A percentile compares a stretch with the other conserved stretches of the same genome.
Conservation (phyloP, 352 stramenopile genomes). For the Peronosclerospora sorghi region DNA sequence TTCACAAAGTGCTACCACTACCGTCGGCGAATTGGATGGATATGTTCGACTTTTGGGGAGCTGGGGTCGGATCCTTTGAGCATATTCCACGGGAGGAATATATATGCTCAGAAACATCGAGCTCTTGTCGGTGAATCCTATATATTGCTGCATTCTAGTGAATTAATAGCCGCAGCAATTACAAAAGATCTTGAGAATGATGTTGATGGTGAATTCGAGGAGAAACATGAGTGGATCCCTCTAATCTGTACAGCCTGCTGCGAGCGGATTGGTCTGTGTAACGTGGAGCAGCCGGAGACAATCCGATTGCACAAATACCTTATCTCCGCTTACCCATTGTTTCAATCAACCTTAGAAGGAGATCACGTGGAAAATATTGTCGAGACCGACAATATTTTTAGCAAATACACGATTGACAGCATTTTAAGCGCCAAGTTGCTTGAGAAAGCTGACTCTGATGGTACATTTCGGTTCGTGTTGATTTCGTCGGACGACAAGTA, state of each 20-base stretch:
- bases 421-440: constrained; percentile 52
- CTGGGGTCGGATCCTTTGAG: constrained; percentile 66
- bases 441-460: constrained; percentile 57
- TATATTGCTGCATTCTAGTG: constrained; percentile 41
- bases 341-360: not conserved
- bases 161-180: constrained; percentile 20
- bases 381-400: constrained; percentile 32
- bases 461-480: constrained; percentile 57
- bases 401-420: constrained; percentile 62
- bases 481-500: constrained; percentile 4
- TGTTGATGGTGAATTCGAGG: constrained; percentile 1
- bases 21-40: constrained; percentile 80
- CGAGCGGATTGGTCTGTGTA: constrained; percentile 25
- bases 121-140: constrained; percentile 58
- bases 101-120: constrained; percentile 34
- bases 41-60: constrained; percentile 82
- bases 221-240: constrained; percentile 23
- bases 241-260: constrained; percentile 36
- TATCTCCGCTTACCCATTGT: constrained; percentile 14
- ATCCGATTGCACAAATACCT: constrained; percentile 56
- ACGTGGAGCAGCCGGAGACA: constrained; percentile 27
- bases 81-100: constrained; percentile 63
- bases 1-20: constrained; percentile 59
- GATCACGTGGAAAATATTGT: not conserved
- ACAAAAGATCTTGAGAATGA: constrained; percentile 2